Evolutionary conservation across 345 rosid species (phyloP).

Genomic region (Abelmoschus esculentus): DNA sequence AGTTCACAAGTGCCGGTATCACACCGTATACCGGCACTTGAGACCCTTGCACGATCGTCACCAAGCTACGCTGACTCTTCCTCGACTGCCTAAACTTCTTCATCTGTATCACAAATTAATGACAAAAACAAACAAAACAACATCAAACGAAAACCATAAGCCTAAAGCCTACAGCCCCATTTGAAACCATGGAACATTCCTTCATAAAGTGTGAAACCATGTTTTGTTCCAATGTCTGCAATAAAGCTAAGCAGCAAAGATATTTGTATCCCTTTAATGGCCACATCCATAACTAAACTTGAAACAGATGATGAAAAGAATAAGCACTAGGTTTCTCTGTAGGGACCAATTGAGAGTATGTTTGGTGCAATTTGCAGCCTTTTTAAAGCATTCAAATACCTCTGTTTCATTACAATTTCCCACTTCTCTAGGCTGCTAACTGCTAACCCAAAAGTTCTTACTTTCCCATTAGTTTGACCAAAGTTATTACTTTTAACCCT

Average conservation of each 20-base stretch:
- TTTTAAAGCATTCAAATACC: constrained; percentile 13
- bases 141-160: background rate
- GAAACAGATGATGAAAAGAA: background rate
- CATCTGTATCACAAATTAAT: constrained; percentile 39
- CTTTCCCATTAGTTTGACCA: background rate
- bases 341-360: background rate
- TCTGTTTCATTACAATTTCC: background rate
- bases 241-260: background rate
- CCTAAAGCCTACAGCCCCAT: background rate
- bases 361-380: constrained; percentile 18
- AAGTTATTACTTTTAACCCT: constrained; percentile 13
- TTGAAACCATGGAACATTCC: background rate
- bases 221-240: background rate
- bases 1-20: constrained; percentile 34
- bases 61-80: constrained; percentile 37
- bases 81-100: constrained; percentile 61
- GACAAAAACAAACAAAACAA: background rate
- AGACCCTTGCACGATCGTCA: constrained; percentile 48
- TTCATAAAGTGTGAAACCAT: background rate
- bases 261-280: background rate
- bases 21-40: constrained; percentile 90
- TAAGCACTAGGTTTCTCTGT: background rate
- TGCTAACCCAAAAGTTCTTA: background rate
- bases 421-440: constrained; percentile 11
- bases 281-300: background rate